Conservation (phyloP, 257 asterid species). For the Solanum pennellii region DNA sequence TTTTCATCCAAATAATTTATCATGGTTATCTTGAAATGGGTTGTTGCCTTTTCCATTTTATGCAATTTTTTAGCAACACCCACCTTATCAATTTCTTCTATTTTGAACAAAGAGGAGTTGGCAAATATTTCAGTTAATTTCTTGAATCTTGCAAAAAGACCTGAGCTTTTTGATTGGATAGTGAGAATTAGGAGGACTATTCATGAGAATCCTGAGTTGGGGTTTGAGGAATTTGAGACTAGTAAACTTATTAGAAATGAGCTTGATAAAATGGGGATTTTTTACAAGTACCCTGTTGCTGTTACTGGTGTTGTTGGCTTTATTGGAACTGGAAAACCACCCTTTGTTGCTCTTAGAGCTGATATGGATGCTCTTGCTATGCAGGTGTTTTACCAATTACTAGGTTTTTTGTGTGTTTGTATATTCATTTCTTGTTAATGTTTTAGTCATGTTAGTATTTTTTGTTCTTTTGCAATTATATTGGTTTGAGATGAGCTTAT, state of each 20-base stretch:
- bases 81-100: conserved; percentile 10
- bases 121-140: conserved; percentile 31
- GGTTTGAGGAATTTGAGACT: conserved; percentile 60
- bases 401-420: not conserved
- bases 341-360: conserved; percentile 62
- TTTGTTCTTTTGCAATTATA: not conserved
- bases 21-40: conserved; percentile 24
- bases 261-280: conserved; percentile 52
- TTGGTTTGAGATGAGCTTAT: not conserved
- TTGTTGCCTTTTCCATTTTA: conserved; percentile 9
- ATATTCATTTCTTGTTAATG: not conserved
- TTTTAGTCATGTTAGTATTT: not conserved
- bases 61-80: conserved; percentile 5
- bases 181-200: conserved; percentile 40
- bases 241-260: conserved; percentile 48
- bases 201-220: conserved; percentile 64
- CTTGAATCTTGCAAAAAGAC: conserved; percentile 33
- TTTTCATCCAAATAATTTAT: not conserved
- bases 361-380: conserved; percentile 68
- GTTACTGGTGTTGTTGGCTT: conserved; percentile 53
- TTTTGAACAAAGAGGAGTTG: conserved; percentile 10
- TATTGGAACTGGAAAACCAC: conserved; percentile 53
- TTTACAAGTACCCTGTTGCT: conserved; percentile 43
- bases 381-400: conserved; percentile 15
- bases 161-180: conserved; percentile 42